These are phyloP conservation scores for Colletotrichum acutatum DNA, from an alignment of 2,329 filamentous ascomycete species.

Conservation along the genomic window DNA sequence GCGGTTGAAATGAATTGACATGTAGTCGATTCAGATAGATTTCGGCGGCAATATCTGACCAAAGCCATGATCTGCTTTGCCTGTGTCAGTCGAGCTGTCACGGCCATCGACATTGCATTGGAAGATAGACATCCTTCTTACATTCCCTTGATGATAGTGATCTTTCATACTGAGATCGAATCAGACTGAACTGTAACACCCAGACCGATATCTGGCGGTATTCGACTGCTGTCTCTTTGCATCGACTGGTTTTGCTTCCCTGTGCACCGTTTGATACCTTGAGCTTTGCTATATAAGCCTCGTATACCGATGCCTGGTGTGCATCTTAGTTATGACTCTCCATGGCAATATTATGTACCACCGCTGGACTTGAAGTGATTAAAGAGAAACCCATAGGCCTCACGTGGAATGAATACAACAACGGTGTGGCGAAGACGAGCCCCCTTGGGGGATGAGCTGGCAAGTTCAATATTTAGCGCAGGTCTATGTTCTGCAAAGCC, in stretches of 20 bases:
- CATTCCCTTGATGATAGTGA: not conserved
- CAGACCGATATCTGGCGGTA: not conserved
- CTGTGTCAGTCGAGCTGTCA: not conserved
- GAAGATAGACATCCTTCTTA: not conserved
- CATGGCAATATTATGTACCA: rapidly evolving
- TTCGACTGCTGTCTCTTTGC: not conserved
- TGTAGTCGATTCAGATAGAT: not conserved
- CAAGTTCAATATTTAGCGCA: not conserved
- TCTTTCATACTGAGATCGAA: not conserved
- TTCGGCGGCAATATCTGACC: not conserved
- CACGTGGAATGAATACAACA: not conserved
- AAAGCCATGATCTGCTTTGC: no score
- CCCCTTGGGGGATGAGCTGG: no score
- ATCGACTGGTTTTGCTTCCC: not conserved
- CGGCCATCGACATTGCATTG: not conserved
- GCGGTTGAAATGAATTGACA: not conserved
- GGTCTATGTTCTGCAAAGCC: not conserved
- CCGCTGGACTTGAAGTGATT: not conserved
- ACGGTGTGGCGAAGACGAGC: not conserved
- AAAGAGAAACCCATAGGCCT: no score
- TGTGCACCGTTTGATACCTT: not conserved
- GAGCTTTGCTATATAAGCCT: not conserved
- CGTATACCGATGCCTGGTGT: not conserved
- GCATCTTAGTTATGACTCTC: not conserved
- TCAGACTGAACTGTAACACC: rapidly evolving